phyloP scores from a whole-genome alignment of 495 filamentous ascomycete species.

The Aspergillus asperescens region DNA sequence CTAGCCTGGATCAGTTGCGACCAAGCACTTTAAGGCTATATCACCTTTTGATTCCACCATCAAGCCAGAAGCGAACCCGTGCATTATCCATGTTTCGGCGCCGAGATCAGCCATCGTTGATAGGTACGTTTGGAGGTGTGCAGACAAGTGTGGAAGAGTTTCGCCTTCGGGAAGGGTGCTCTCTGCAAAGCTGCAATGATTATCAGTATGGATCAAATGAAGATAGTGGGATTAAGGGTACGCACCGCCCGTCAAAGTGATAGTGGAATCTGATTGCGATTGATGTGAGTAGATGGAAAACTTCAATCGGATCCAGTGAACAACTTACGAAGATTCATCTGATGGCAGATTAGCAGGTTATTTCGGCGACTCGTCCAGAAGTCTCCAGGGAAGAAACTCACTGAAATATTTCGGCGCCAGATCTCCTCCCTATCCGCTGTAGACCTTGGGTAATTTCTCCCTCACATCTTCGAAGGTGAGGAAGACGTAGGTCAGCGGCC shows the following conservation, averaged over 20 bases:
- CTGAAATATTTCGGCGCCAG: conserved; percentile 53
- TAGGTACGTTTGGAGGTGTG: conserved; percentile 53
- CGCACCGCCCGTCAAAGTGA: conserved; percentile 58
- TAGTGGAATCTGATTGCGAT: conserved; percentile 46
- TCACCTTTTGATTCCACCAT: conserved; percentile 58
- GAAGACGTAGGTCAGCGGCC: conserved; percentile 10
- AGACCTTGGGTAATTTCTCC: conserved; percentile 40
- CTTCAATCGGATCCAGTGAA: background rate
- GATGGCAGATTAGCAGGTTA: conserved; percentile 15
- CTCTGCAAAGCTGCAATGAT: conserved; percentile 44
- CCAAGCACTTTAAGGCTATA: background rate
- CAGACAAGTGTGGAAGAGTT: conserved; percentile 41
- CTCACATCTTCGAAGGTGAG: conserved; percentile 42
- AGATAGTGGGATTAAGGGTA: background rate
- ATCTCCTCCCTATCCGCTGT: conserved; percentile 42
- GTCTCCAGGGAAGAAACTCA: conserved; percentile 31
- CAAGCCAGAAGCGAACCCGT: conserved; percentile 55
- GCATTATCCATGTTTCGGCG: conserved; percentile 60
- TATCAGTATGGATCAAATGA: conserved; percentile 13
- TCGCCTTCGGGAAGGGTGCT: conserved; percentile 42
- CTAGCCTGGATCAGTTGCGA: conserved; percentile 16
- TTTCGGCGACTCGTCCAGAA: background rate
- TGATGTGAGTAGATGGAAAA: conserved; percentile 8
- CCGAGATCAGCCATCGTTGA: conserved; percentile 51
- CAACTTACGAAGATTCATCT: conserved; percentile 53